These are phyloP conservation scores for Ceratocystis ficicola DNA, from an alignment of 2,329 filamentous ascomycete species.

Conservation along the genomic window DNA sequence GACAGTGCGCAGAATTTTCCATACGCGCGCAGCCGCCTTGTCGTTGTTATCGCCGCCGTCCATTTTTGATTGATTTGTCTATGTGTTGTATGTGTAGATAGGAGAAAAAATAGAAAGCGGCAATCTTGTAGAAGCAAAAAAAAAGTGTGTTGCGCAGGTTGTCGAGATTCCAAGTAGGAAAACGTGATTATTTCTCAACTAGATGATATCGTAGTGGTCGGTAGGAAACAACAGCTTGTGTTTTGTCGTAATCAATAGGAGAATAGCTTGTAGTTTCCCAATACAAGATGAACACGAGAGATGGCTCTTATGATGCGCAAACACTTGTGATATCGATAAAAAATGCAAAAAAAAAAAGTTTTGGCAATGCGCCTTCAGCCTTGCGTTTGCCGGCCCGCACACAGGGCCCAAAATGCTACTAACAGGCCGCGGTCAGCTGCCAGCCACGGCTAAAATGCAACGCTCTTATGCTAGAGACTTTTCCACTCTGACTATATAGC, in stretches of 20 bases:
- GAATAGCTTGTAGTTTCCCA: too few species aligned
- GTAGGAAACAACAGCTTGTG: too few species aligned
- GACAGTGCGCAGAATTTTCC: conserved; percentile 86
- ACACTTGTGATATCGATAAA: conserved; percentile 15
- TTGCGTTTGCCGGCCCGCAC: conserved; percentile 11
- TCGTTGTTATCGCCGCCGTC: conserved; percentile 32
- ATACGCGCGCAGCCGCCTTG: conserved; percentile 55
- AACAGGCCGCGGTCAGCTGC: neutral
- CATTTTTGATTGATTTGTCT: conserved; percentile 28
- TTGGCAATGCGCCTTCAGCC: conserved; percentile 17
- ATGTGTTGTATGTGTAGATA: neutral
- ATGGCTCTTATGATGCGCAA: neutral
- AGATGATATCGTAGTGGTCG: too few species aligned
- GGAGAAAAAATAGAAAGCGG: neutral
- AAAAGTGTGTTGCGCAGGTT: too few species aligned
- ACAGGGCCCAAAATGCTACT: neutral
- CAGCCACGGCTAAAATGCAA: neutral
- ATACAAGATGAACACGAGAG: too few species aligned
- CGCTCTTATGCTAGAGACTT: neutral
- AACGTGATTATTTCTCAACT: too few species aligned
- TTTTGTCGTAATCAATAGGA: too few species aligned
- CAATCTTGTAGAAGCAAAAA: neutral
- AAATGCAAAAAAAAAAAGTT: conserved; percentile 20
- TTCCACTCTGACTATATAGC: neutral
- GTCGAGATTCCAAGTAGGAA: too few species aligned